These are phyloP conservation scores for Mycosarcoma maydis DNA, from an alignment of 1,284 basidiomycete genomes.

Conservation along the genomic window DNA sequence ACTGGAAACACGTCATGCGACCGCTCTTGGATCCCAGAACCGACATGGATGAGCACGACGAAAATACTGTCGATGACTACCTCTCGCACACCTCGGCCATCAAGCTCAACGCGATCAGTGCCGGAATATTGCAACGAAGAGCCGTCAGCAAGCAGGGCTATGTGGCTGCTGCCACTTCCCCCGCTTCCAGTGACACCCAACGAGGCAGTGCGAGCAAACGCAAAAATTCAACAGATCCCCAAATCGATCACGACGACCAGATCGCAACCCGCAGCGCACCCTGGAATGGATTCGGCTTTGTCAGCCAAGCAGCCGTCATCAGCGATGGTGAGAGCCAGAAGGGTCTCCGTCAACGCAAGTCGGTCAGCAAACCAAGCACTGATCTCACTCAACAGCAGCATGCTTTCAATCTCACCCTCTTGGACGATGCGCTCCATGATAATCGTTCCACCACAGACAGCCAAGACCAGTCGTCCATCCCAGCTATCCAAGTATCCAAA, in stretches of 20 bases:
- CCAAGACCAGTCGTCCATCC: constrained; percentile 3
- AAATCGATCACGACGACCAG: not conserved
- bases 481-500: constrained; percentile 29
- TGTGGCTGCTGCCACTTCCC: not conserved
- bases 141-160: constrained; percentile 2
- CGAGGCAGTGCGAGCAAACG: not conserved
- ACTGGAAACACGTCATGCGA: constrained; percentile 56
- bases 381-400: no score
- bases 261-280: not conserved
- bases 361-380: not conserved
- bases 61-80: not conserved
- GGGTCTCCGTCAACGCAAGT: constrained; percentile 22
- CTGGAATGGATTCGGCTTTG: constrained; percentile 16
- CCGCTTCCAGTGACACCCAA: not conserved
- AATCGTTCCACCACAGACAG: no score
- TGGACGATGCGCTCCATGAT: no score
- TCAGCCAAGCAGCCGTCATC: constrained; percentile 19
- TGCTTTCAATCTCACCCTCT: not conserved
- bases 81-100: constrained; percentile 14
- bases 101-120: not conserved
- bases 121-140: constrained; percentile 7
- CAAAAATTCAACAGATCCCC: not conserved
- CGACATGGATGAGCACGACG: not conserved
- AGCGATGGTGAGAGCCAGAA: constrained; percentile 17
- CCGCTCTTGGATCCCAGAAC: constrained; percentile 31